Base-by-base conservation (phyloP, 169 alveolate genomes). In the Plasmodium falciparum region DNA sequence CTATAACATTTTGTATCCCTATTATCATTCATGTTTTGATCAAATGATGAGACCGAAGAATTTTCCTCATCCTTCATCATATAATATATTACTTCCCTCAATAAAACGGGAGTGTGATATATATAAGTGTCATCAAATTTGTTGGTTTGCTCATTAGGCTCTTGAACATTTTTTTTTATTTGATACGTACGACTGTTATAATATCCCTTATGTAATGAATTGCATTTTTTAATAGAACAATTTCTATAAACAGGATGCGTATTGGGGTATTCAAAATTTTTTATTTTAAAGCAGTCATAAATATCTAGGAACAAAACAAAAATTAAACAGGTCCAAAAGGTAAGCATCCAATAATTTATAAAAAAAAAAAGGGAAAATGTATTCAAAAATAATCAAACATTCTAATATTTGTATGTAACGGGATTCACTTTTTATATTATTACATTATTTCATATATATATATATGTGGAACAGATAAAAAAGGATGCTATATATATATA, bases 51-150 rank as follows among this genome's bases (percentile, higher is more conserved):
- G 45, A 33, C 7, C 9, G 1, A 33, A 33, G 8, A 33, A 33
- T 4, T 1, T 49, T 13, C 11, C 45, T 71, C 5, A 6, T 24
- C 13, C 7, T 24, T 49, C 49, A 20, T 20, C 24, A 71, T 11
- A 50, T 26, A 5, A 11, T 54, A 66, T 45, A 86, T 39, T n/a
- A 86, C 92, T 61, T 86, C 92, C 12, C 49, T 50, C 54, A 72
- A 59, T 9, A 86, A 39, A 47, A 86, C 92, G 2, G 92, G 92
- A 52, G 75, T 86, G 39, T 86, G 92, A 39, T 86, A 86, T 39
- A 71, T 74, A 59, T 86, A 86, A 13, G 75, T 71, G 0, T 73
- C 45, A 50, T 83, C 75, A 56, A 54, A 59, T 56, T 59, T 58
- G 58, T 70, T 39, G n/a, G 61, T n/a, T 29, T 66, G 61, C n/a